These are phyloP conservation scores for Citrus cavaleriei DNA, from an alignment of 345 rosid species.

Conservation along the genomic window DNA sequence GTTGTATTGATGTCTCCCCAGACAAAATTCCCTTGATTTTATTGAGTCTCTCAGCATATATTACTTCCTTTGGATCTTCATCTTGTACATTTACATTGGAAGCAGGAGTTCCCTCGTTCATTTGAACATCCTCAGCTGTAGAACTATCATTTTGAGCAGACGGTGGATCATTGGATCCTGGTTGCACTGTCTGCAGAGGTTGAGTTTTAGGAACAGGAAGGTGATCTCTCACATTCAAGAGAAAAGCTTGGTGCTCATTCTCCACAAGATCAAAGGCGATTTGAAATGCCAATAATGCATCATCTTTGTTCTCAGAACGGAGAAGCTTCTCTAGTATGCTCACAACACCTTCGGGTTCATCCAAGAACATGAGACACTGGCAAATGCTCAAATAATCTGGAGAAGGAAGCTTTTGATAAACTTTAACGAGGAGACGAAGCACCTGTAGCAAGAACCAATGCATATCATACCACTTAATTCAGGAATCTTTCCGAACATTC, in stretches of 20 bases:
- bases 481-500: background rate
- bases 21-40: slow-evolving; percentile 89
- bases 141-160: slow-evolving; percentile 53
- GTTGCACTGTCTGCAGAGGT: slow-evolving; percentile 48
- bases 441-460: slow-evolving; percentile 52
- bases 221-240: slow-evolving; percentile 79
- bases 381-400: slow-evolving; percentile 95
- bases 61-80: slow-evolving; percentile 58
- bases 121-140: slow-evolving; percentile 62
- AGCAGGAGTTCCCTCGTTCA: slow-evolving; percentile 70
- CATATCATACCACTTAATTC: background rate
- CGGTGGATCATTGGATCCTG: slow-evolving; percentile 40
- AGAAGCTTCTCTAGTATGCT: slow-evolving; percentile 91
- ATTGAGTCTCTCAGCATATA: slow-evolving; percentile 77
- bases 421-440: slow-evolving; percentile 83
- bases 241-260: slow-evolving; percentile 99
- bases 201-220: slow-evolving; percentile 67
- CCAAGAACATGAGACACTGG: slow-evolving; percentile 97
- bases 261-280: slow-evolving; percentile 96
- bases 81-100: slow-evolving; percentile 35
- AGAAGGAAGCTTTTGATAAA: slow-evolving; percentile 83
- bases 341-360: slow-evolving; percentile 85
- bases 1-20: slow-evolving; percentile 91
- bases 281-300: slow-evolving; percentile 85
- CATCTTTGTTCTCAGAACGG: slow-evolving; percentile 76